These are phyloP conservation scores for Mucuna pruriens DNA, from an alignment of 306 rosid genomes.

Conservation along the genomic window DNA sequence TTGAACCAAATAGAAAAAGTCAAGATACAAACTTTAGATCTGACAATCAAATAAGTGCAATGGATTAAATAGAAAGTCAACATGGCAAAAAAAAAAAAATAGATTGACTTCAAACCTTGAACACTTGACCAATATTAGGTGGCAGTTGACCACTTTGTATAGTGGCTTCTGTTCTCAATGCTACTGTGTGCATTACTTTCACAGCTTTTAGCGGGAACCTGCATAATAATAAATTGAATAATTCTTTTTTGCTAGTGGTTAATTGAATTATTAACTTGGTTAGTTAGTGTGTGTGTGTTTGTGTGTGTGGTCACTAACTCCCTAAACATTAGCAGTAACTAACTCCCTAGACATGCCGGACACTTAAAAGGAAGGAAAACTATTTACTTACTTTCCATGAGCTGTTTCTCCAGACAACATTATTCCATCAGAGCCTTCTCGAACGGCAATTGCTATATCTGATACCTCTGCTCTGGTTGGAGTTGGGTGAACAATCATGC, in stretches of 20 bases:
- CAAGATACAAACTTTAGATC: not conserved
- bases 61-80: not conserved
- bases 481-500: slow-evolving; percentile 99
- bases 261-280: no score
- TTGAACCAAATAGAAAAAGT: not conserved
- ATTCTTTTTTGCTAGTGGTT: slow-evolving; percentile 1
- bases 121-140: slow-evolving; percentile 83
- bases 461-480: slow-evolving; percentile 99
- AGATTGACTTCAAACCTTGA: slow-evolving; percentile 67
- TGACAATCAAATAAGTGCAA: slow-evolving; percentile 14
- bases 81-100: slow-evolving; percentile 2
- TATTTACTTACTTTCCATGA: slow-evolving; percentile 87
- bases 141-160: slow-evolving; percentile 81
- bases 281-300: no score
- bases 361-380: not conserved
- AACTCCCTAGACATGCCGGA: not conserved
- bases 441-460: slow-evolving; percentile 97
- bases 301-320: no score
- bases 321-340: not conserved
- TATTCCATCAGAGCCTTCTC: slow-evolving; percentile 97
- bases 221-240: slow-evolving; percentile 29
- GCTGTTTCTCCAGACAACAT: slow-evolving; percentile 99
- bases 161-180: slow-evolving; percentile 91
- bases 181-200: slow-evolving; percentile 98
- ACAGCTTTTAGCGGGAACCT: slow-evolving; percentile 95